Evolutionary conservation across 2,329 filamentous ascomycete species (phyloP).

Genomic region (Ambrosiella xylebori): DNA sequence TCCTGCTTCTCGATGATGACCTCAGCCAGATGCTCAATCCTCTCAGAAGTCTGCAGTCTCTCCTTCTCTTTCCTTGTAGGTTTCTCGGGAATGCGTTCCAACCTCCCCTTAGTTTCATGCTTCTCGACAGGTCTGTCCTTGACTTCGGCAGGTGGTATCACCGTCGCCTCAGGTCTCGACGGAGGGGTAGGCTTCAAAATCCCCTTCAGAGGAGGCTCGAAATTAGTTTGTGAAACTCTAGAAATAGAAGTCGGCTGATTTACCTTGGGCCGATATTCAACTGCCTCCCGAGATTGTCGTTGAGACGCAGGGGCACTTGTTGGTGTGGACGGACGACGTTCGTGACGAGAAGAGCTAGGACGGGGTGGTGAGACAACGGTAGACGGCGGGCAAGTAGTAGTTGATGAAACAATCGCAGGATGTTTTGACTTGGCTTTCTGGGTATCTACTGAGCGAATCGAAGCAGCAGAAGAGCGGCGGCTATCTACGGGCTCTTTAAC

Average conservation of each 20-base stretch:
- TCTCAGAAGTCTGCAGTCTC: slow-evolving; percentile 17
- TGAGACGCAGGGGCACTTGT: neutral
- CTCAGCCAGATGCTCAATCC: neutral
- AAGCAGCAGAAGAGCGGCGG: neutral
- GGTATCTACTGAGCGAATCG: neutral
- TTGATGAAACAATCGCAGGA: too few relatives aligned
- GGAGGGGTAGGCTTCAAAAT: neutral
- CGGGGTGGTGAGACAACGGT: neutral
- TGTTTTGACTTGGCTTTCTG: too few relatives aligned
- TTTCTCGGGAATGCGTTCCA: neutral
- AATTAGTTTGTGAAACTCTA: neutral
- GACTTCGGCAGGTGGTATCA: neutral
- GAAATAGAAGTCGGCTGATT: neutral
- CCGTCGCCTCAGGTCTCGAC: neutral
- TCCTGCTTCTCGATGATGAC: neutral
- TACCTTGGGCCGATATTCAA: neutral
- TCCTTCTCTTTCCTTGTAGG: slow-evolving; percentile 23
- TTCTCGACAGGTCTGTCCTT: neutral
- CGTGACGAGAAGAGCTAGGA: neutral
- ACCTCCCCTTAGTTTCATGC: neutral
- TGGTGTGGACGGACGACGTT: neutral
- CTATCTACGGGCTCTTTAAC: neutral
- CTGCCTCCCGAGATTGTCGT: neutral
- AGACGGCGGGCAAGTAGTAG: too few relatives aligned
- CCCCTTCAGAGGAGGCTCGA: neutral